These are phyloP conservation scores for Porodaedalea pini DNA, from an alignment of 1,284 basidiomycete genomes.

Conservation along the genomic window DNA sequence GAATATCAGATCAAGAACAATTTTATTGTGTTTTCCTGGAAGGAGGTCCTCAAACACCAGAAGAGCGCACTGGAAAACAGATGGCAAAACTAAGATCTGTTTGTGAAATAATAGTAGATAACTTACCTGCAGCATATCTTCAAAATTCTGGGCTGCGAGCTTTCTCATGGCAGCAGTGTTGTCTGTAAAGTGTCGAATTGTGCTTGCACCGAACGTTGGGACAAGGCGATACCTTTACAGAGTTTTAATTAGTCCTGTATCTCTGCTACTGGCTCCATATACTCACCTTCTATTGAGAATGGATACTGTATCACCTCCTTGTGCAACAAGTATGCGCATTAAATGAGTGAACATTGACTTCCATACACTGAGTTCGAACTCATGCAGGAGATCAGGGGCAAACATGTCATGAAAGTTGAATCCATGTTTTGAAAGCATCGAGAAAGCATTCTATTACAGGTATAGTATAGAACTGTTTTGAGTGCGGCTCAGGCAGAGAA, in stretches of 20 bases:
- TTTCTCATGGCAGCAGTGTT: conserved; percentile 33
- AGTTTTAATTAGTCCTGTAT: conserved; percentile 24
- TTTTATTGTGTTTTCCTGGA: too few relatives aligned
- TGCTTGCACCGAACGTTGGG: too few relatives aligned
- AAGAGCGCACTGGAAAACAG: conserved; percentile 30
- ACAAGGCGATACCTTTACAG: too few relatives aligned
- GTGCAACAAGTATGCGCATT: too few relatives aligned
- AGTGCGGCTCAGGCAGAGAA: conserved; percentile 16
- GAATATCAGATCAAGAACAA: too few relatives aligned
- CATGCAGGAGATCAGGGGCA: conserved; percentile 28
- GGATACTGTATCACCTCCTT: too few relatives aligned
- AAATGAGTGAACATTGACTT: conserved; percentile 29
- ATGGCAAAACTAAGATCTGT: conserved; percentile 19
- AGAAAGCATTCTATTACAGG: too few relatives aligned
- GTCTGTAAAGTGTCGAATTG: too few relatives aligned
- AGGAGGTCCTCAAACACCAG: too few relatives aligned
- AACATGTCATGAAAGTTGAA: conserved; percentile 24
- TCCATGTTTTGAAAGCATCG: conserved; percentile 2
- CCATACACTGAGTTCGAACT: conserved; percentile 30
- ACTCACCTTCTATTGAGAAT: background rate
- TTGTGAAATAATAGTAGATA: conserved; percentile 11
- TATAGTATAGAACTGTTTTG: conserved; percentile 6
- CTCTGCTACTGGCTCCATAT: conserved; percentile 9
- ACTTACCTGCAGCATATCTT: conserved; percentile 34
- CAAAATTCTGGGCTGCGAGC: conserved; percentile 33